phyloP scores from a whole-genome alignment of 768 basidiomycete species.

The Hypholoma fasciculare region DNA sequence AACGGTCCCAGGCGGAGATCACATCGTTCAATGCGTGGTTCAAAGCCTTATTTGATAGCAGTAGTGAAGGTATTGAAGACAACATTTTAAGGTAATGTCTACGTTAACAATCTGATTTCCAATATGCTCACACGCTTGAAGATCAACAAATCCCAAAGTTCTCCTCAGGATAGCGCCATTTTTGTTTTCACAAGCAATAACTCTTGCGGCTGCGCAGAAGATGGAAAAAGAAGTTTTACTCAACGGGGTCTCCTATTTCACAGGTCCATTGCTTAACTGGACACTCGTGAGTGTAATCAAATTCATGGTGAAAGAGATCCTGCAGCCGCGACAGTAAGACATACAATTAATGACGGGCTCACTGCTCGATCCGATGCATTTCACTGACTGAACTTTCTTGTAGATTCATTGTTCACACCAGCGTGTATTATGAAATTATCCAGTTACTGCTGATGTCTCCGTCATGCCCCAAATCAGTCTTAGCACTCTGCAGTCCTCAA shows the following conservation, averaged over 20 bases:
- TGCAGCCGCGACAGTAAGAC: slow-evolving; percentile 48
- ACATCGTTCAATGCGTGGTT: slow-evolving; percentile 59
- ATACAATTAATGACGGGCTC: background rate
- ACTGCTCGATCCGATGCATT: background rate
- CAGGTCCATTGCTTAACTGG: slow-evolving; percentile 74
- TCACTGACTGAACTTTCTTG: background rate
- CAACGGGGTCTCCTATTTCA: slow-evolving; percentile 80
- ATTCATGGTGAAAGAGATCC: slow-evolving; percentile 60
- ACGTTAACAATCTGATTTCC: background rate
- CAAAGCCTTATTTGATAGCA: slow-evolving; percentile 75
- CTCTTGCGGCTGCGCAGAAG: slow-evolving; percentile 43
- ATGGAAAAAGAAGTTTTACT: slow-evolving; percentile 68
- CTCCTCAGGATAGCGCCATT: slow-evolving; percentile 68
- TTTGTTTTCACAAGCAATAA: slow-evolving; percentile 65
- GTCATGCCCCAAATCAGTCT: slow-evolving; percentile 66
- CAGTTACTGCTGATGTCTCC: slow-evolving; percentile 65
- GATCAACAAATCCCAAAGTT: slow-evolving; percentile 69
- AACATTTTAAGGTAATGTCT: slow-evolving; percentile 57
- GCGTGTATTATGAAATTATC: slow-evolving; percentile 59
- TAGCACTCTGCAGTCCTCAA: slow-evolving; percentile 58
- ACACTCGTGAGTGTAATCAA: slow-evolving; percentile 75
- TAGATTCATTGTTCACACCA: slow-evolving; percentile 41
- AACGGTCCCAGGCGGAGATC: slow-evolving; percentile 42
- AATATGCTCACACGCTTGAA: slow-evolving; percentile 23
- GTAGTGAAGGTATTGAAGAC: slow-evolving; percentile 84